Percentiles rank a stretch among this genome's conserved stretches.
Conservation (phyloP, 2,329 filamentous ascomycete species). For the Cadophora gregata region DNA sequence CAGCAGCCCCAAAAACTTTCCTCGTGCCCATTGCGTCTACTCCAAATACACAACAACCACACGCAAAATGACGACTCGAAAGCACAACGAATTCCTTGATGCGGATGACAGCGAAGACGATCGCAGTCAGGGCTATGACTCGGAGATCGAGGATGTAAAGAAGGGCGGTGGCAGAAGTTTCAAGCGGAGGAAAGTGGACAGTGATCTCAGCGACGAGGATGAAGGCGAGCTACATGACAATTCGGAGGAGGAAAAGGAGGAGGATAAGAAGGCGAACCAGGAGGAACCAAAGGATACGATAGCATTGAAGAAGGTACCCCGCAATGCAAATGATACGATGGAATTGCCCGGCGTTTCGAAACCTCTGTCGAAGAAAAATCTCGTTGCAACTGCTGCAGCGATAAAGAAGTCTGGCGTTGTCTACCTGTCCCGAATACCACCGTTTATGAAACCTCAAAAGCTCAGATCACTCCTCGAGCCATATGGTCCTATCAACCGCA, state of each 20-base stretch:
- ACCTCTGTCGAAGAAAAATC: constrained; percentile 69
- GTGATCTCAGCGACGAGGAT: constrained; percentile 49
- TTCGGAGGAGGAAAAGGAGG: constrained; percentile 7
- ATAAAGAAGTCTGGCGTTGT: constrained; percentile 79
- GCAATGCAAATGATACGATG: constrained; percentile 39
- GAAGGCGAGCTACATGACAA: constrained; percentile 38
- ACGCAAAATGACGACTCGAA: constrained; percentile 67
- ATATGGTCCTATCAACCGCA: constrained; percentile 77
- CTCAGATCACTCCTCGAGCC: constrained; percentile 76
- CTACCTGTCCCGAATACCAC: constrained; percentile 83
- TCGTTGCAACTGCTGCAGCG: constrained; percentile 67
- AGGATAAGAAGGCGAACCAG: constrained; percentile 25
- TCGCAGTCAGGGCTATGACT: constrained; percentile 64
- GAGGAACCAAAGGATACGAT: constrained; percentile 41
- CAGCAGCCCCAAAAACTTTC: constrained; percentile 26
- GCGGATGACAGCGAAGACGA: constrained; percentile 61
- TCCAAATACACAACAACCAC: neutral
- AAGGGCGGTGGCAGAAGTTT: constrained; percentile 66
- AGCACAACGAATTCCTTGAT: constrained; percentile 75
- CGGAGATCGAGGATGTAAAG: constrained; percentile 66
- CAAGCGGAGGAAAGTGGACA: constrained; percentile 68
- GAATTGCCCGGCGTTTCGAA: constrained; percentile 57
- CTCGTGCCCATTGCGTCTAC: constrained; percentile 16
- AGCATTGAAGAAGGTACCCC: constrained; percentile 25
- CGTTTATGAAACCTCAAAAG: constrained; percentile 86